Conservation (phyloP, 129 eudicot species). For the Helichrysum umbraculigerum region DNA sequence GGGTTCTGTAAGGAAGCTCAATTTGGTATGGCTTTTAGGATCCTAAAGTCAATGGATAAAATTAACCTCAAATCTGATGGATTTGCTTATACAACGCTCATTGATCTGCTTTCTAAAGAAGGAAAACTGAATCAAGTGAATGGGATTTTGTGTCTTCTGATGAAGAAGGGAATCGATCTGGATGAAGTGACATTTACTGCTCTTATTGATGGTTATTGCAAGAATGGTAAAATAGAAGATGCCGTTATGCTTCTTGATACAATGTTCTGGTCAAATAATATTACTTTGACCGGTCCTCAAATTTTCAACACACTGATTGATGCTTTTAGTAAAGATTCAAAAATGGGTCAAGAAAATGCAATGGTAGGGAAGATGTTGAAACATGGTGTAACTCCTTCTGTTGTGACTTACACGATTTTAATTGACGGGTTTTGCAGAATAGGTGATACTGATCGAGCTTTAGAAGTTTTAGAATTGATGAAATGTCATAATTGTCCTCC, state of each 20-base stretch:
- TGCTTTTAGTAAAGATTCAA: conserved; percentile 38
- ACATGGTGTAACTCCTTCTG: conserved; percentile 44
- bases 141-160: conserved; percentile 35
- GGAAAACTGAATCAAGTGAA: conserved; percentile 36
- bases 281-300: conserved; percentile 40
- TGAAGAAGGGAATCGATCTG: conserved; percentile 36
- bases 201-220: conserved; percentile 43
- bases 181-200: conserved; percentile 49
- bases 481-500: conserved; percentile 37
- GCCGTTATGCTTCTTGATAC: conserved; percentile 35
- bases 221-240: conserved; percentile 29
- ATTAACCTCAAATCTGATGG: conserved; percentile 29
- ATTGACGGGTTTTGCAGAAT: conserved; percentile 34
- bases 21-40: conserved; percentile 35
- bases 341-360: conserved; percentile 33
- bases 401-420: conserved; percentile 48
- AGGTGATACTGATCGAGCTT: conserved; percentile 17
- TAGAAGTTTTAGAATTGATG: conserved; percentile 42
- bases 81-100: conserved; percentile 34
- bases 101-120: conserved; percentile 40
- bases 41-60: conserved; percentile 28
- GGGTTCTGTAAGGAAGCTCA: conserved; percentile 43
- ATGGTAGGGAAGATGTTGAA: conserved; percentile 44
- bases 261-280: conserved; percentile 22
- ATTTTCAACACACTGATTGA: conserved; percentile 44